Evolutionary conservation across 352 stramenopile species (phyloP).

Genomic region (Globisporangium apiculatum): DNA sequence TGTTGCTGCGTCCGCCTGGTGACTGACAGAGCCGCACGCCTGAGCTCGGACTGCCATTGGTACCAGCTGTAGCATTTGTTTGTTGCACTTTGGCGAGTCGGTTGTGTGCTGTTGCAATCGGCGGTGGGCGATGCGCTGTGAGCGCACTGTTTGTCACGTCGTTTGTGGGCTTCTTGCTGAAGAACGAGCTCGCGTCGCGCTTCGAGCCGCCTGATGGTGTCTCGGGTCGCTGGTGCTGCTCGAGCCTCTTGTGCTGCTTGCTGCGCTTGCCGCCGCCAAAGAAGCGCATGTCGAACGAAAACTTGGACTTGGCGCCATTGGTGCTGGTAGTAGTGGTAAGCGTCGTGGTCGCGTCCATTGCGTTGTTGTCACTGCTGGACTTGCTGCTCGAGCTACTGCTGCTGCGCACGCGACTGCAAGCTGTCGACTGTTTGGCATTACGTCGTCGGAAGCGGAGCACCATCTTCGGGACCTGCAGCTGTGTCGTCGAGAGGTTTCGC

Average conservation of each 20-base stretch:
- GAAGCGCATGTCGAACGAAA: slow-evolving; percentile 20
- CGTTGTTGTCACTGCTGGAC: too few relatives aligned
- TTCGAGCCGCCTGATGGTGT: not conserved
- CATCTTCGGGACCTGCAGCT: too few relatives aligned
- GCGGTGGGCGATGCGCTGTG: slow-evolving; percentile 15
- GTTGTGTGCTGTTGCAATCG: slow-evolving; percentile 10
- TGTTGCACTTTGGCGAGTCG: not conserved
- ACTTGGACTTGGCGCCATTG: slow-evolving; percentile 15
- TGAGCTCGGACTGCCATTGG: not conserved
- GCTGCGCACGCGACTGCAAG: too few relatives aligned
- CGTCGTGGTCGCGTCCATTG: too few relatives aligned
- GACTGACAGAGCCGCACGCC: slow-evolving; percentile 26
- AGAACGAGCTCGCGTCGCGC: slow-evolving; percentile 4
- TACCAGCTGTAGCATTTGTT: not conserved
- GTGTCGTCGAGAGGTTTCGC: too few relatives aligned
- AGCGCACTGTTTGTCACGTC: not conserved
- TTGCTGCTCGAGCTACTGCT: too few relatives aligned
- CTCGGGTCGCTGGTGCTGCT: not conserved
- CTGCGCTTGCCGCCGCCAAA: slow-evolving; percentile 7
- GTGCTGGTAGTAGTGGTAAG: too few relatives aligned
- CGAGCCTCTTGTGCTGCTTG: slow-evolving; percentile 12
- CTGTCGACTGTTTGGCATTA: too few relatives aligned
- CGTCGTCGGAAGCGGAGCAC: too few relatives aligned
- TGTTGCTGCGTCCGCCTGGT: slow-evolving; percentile 23
- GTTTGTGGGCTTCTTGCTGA: slow-evolving; percentile 5